These are phyloP conservation scores for Mycosarcoma mackinlayi DNA, from an alignment of 1,284 basidiomycete genomes.

Conservation along the genomic window DNA sequence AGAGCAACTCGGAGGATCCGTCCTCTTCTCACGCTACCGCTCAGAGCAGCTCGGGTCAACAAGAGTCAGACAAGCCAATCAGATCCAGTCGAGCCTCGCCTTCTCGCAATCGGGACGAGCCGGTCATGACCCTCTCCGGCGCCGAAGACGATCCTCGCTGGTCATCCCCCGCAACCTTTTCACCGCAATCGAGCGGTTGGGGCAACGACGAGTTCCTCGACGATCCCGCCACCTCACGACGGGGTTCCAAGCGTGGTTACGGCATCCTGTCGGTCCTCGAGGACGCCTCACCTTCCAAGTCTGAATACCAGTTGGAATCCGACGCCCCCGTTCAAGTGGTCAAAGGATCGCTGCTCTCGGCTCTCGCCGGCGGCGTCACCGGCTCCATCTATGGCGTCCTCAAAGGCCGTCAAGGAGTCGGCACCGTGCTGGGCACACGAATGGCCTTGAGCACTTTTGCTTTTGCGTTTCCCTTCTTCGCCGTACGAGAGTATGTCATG, in stretches of 20 bases:
- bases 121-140: constrained; percentile 39
- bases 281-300: background rate
- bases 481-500: constrained; percentile 40
- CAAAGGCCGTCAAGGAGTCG: constrained; percentile 36
- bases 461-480: constrained; percentile 51
- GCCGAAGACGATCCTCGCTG: constrained; percentile 42
- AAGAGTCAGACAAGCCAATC: background rate
- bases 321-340: constrained; percentile 46
- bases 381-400: constrained; percentile 46
- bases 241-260: constrained; percentile 13
- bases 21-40: constrained; percentile 2
- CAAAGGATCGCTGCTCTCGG: constrained; percentile 45
- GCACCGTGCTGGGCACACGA: constrained; percentile 28
- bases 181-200: constrained; percentile 37
- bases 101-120: constrained; percentile 23
- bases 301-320: constrained; percentile 30
- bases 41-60: background rate
- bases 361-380: constrained; percentile 29
- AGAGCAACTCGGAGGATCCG: constrained; percentile 11
- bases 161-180: constrained; percentile 29
- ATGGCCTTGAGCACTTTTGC: constrained; percentile 44
- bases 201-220: constrained; percentile 38
- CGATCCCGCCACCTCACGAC: constrained; percentile 20
- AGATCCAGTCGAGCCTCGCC: background rate
- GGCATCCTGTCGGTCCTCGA: constrained; percentile 41